phyloP scores from a whole-genome alignment of 306 rosid species.

The Fragaria ananassa region DNA sequence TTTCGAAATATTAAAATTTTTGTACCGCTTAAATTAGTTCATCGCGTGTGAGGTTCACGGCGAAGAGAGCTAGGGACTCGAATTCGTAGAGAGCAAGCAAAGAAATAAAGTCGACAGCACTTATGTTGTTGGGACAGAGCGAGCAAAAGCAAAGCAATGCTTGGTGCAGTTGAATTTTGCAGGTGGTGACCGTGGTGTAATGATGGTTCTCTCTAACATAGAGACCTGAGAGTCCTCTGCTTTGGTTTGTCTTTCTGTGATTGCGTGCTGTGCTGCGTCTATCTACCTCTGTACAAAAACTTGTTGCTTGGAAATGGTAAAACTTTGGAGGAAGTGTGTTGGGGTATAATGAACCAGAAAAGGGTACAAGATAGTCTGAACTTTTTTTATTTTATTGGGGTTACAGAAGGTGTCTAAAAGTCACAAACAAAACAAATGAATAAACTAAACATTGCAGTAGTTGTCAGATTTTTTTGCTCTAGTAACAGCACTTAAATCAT shows the following conservation, averaged over 20 bases:
- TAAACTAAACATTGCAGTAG: no score
- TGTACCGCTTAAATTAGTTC: no score
- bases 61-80: not conserved
- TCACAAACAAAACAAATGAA: no score
- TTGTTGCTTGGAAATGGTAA: conserved; percentile 9
- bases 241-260: conserved; percentile 36
- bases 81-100: conserved; percentile 1
- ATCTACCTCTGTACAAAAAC: not conserved
- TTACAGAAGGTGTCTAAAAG: no score
- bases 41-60: no score
- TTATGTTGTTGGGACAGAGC: not conserved
- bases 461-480: no score
- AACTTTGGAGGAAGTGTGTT: conserved; percentile 22
- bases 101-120: not conserved
- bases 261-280: conserved; percentile 29
- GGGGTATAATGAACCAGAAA: conserved; percentile 16
- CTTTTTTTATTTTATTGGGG: no score
- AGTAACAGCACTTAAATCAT: no score
- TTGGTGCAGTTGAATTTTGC: not conserved
- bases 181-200: not conserved
- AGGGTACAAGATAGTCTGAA: not conserved
- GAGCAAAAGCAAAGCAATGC: not conserved
- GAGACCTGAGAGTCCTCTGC: not conserved
- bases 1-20: no score
- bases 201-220: not conserved